These are phyloP conservation scores for Sordaria brevicollis DNA, from an alignment of 495 filamentous ascomycete species.

Conservation along the genomic window DNA sequence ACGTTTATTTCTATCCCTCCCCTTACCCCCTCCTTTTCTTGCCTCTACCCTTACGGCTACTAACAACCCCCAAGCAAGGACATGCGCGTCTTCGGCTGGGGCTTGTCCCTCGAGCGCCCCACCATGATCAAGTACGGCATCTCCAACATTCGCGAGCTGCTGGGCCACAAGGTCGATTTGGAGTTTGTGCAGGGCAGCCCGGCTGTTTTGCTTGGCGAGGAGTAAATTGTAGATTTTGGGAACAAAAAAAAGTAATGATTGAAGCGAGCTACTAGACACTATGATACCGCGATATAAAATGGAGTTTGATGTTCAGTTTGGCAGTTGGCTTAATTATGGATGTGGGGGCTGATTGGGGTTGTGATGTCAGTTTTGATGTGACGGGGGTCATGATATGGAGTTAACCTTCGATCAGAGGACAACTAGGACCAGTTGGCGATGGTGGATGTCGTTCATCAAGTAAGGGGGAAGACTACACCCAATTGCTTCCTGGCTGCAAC, in stretches of 20 bases:
- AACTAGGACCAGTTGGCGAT: background rate
- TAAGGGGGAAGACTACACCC: too few species aligned
- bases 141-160: slow-evolving; percentile 73
- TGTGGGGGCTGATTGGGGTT: background rate
- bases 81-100: slow-evolving; percentile 85
- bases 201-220: slow-evolving; percentile 71
- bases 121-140: slow-evolving; percentile 97
- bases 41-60: background rate
- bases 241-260: background rate
- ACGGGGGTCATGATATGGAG: background rate
- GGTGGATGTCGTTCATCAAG: too few species aligned
- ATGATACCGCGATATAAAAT: background rate
- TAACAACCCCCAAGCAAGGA: slow-evolving; percentile 37
- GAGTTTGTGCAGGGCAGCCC: slow-evolving; percentile 72
- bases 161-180: slow-evolving; percentile 78
- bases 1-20: background rate
- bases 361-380: background rate
- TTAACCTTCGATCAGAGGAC: too few species aligned
- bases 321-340: too few species aligned
- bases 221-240: slow-evolving; percentile 37
- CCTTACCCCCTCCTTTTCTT: background rate
- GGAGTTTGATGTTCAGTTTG: background rate
- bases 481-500: too few species aligned
- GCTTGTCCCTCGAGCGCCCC: slow-evolving; percentile 80
- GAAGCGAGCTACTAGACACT: background rate